Percentiles rank a stretch among this genome's conserved stretches.
Evolutionary conservation across 495 filamentous ascomycete genomes (phyloP).

Genomic region (Hypoxylon intermedium): DNA sequence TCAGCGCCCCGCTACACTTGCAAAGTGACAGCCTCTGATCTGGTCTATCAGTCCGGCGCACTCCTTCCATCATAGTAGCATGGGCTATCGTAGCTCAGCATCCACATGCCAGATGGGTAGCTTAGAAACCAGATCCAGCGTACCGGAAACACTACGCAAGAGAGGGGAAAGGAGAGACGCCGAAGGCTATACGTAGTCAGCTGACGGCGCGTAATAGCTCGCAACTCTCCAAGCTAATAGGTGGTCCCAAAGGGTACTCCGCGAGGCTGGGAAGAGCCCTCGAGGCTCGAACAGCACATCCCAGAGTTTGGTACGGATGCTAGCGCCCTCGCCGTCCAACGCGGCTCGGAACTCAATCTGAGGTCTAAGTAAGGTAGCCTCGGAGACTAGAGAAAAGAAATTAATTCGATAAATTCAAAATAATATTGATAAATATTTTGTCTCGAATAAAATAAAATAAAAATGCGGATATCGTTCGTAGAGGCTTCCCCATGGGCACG

Average conservation of each 20-base stretch:
- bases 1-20: background rate
- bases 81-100: background rate
- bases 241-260: constrained; percentile 13
- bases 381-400: background rate
- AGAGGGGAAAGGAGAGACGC: no score
- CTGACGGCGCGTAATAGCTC: constrained; percentile 23
- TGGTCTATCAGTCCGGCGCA: background rate
- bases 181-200: constrained; percentile 36
- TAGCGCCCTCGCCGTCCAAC: constrained; percentile 4
- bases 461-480: background rate
- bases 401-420: constrained; percentile 3
- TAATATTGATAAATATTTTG: background rate
- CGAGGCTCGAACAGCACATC: no score
- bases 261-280: constrained; percentile 15
- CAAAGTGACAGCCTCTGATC: background rate
- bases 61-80: background rate
- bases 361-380: background rate
- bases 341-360: constrained; percentile 33
- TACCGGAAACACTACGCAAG: constrained; percentile 9
- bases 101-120: constrained; percentile 14
- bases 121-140: constrained; percentile 8
- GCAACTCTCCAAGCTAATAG: constrained; percentile 16
- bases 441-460: background rate
- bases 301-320: constrained; percentile 24
- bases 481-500: background rate